Percentiles rank a stretch among this genome's conserved stretches.
phyloP scores from a whole-genome alignment of 176 grass and related monocot genomes.

The Oropetium thomaeum region DNA sequence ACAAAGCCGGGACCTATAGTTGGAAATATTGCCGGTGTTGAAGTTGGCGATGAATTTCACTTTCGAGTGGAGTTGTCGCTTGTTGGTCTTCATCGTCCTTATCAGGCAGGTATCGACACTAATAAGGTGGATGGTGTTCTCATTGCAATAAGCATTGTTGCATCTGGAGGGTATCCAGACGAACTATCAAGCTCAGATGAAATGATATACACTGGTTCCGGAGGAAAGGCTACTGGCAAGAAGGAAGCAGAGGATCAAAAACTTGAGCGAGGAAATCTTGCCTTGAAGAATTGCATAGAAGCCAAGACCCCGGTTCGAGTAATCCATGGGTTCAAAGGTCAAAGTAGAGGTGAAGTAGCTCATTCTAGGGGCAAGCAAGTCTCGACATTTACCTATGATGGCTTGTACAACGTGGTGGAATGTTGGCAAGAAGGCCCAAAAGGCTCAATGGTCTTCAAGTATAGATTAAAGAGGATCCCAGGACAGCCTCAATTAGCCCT shows the following conservation, averaged over 20 bases:
- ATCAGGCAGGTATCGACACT: conserved; percentile 62
- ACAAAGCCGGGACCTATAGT: conserved; percentile 39
- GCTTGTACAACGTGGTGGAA: conserved; percentile 49
- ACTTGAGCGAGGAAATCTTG: conserved; percentile 68
- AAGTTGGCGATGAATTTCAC: conserved; percentile 73
- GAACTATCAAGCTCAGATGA: conserved; percentile 55
- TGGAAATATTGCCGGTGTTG: conserved; percentile 61
- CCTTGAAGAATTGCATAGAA: conserved; percentile 66
- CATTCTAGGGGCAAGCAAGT: conserved; percentile 52
- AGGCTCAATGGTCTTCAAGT: conserved; percentile 56
- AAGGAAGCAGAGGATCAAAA: conserved; percentile 64
- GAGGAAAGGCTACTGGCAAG: conserved; percentile 51
- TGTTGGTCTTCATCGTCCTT: conserved; percentile 57
- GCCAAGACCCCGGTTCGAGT: conserved; percentile 57
- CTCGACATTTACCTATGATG: conserved; percentile 65
- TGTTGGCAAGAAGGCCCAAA: conserved; percentile 55
- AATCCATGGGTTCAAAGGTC: conserved; percentile 71
- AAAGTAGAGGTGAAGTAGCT: conserved; percentile 37
- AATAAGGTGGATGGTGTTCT: conserved; percentile 18
- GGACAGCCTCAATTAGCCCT: conserved; percentile 70
- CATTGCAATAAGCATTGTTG: conserved; percentile 66
- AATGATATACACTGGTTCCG: conserved; percentile 70
- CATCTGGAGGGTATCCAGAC: conserved; percentile 63
- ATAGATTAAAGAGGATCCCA: conserved; percentile 46
- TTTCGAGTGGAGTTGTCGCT: conserved; percentile 63